Evolutionary conservation across 2,329 filamentous ascomycete genomes (phyloP).

Genomic region (Colletotrichum liriopes): DNA sequence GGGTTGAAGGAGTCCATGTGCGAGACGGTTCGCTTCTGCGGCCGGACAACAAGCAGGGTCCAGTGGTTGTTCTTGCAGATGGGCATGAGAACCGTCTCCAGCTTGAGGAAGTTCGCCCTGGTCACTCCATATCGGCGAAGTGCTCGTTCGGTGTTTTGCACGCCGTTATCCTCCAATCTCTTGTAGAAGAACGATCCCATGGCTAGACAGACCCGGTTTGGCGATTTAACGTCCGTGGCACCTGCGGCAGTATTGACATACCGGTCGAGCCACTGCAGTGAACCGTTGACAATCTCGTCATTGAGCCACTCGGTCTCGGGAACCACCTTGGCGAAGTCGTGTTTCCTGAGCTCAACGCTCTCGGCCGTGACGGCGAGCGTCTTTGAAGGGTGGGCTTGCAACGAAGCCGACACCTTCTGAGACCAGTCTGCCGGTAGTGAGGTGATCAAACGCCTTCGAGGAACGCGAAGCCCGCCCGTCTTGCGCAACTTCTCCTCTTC

Average conservation of each 20-base stretch:
- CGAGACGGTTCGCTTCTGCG: conserved; percentile 71
- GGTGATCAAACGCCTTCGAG: conserved; percentile 27
- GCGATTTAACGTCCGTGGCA: conserved; percentile 57
- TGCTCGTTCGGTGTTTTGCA: conserved; percentile 66
- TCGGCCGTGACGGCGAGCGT: conserved; percentile 37
- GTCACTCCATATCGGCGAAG: conserved; percentile 71
- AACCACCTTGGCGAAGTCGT: conserved; percentile 77
- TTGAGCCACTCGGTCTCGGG: conserved; percentile 77
- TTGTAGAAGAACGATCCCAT: conserved; percentile 79
- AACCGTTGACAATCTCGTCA: conserved; percentile 81
- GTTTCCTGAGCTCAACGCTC: conserved; percentile 51
- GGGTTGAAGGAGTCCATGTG: conserved; percentile 78
- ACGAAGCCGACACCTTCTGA: conserved; percentile 17
- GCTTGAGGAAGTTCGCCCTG: conserved; percentile 74
- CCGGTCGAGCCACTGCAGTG: conserved; percentile 73
- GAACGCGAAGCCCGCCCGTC: conserved; percentile 41
- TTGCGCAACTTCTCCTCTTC: conserved; percentile 27
- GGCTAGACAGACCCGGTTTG: conserved; percentile 71
- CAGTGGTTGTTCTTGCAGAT: conserved; percentile 78
- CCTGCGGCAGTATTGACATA: conserved; percentile 72
- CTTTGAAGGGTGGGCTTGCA: conserved; percentile 15
- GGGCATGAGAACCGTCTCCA: conserved; percentile 79
- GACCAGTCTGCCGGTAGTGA: conserved; percentile 31
- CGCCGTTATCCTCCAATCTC: conserved; percentile 64
- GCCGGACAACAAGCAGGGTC: conserved; percentile 79